Evolutionary conservation across 2,329 filamentous ascomycete genomes (phyloP).

Genomic region (Parastagonospora avenae): DNA sequence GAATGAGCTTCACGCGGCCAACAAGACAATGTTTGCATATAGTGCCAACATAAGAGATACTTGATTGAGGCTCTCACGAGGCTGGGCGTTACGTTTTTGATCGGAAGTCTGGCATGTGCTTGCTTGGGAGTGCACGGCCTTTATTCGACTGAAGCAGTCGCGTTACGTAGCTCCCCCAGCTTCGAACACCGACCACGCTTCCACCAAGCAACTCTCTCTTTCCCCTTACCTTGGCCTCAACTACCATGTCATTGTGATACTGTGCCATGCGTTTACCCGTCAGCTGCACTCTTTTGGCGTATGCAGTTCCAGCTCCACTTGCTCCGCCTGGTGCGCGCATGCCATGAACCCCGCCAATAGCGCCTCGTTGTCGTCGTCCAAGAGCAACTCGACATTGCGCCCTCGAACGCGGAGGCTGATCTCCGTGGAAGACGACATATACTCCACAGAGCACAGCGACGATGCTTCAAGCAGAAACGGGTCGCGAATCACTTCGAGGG

Average conservation of each 20-base stretch:
- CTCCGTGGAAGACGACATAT: conserved; percentile 54
- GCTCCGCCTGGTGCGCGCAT: conserved; percentile 39
- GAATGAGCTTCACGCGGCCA: background rate
- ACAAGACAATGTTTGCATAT: conserved; percentile 3
- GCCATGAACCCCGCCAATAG: conserved; percentile 50
- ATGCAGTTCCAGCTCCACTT: conserved; percentile 45
- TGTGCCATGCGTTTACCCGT: conserved; percentile 40
- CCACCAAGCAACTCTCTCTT: conserved; percentile 9
- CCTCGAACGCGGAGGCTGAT: conserved; percentile 55
- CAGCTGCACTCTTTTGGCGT: conserved; percentile 33
- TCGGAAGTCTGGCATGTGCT: conserved; percentile 1
- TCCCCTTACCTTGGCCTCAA: conserved; percentile 6
- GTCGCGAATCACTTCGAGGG: conserved; percentile 38
- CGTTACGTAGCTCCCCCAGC: conserved; percentile 28
- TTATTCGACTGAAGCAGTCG: conserved; percentile 19
- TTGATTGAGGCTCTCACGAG: background rate
- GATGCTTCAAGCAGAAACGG: conserved; percentile 46
- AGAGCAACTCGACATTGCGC: conserved; percentile 53
- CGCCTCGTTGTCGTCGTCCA: conserved; percentile 42
- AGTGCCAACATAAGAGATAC: background rate
- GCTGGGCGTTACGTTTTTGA: conserved; percentile 18
- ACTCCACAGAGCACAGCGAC: conserved; percentile 40
- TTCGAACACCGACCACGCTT: conserved; percentile 16
- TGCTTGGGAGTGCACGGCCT: conserved; percentile 19
- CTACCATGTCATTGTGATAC: conserved; percentile 36